These are phyloP conservation scores for Thymus mandschuricus DNA, from an alignment of 257 asterid genomes.

Conservation along the genomic window DNA sequence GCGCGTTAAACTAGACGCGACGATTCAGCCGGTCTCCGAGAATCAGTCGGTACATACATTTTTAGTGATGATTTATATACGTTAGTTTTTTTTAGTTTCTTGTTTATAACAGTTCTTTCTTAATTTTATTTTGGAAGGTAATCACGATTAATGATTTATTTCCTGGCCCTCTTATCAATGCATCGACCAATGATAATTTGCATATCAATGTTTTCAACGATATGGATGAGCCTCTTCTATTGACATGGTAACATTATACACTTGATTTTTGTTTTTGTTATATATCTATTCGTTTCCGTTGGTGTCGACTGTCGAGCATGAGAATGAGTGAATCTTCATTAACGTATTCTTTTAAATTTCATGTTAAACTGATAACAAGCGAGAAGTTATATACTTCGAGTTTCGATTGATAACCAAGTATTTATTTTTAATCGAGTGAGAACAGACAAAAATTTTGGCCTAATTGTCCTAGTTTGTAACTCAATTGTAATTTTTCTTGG, in stretches of 20 bases:
- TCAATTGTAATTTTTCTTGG: no score
- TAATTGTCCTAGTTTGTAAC: no score
- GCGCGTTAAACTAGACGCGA: constrained; percentile 49
- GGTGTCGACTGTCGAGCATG: no score
- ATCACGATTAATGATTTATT: constrained; percentile 70
- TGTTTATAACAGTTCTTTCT: no score
- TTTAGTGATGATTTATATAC: no score
- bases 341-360: not conserved
- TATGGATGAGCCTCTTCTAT: constrained; percentile 68
- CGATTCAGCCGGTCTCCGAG: constrained; percentile 41
- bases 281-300: not conserved
- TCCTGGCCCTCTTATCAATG: constrained; percentile 81
- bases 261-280: no score
- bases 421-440: no score
- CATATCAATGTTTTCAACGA: constrained; percentile 64
- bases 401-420: no score
- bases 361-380: not conserved
- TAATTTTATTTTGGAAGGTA: constrained; percentile 41
- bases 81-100: no score
- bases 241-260: constrained; percentile 61
- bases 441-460: no score
- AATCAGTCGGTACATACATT: constrained; percentile 53
- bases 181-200: constrained; percentile 59
- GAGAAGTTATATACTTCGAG: no score
- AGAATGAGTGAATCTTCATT: no score